Evolutionary conservation across 768 basidiomycete genomes (phyloP).

Genomic region (Hypsizygus marmoreus): DNA sequence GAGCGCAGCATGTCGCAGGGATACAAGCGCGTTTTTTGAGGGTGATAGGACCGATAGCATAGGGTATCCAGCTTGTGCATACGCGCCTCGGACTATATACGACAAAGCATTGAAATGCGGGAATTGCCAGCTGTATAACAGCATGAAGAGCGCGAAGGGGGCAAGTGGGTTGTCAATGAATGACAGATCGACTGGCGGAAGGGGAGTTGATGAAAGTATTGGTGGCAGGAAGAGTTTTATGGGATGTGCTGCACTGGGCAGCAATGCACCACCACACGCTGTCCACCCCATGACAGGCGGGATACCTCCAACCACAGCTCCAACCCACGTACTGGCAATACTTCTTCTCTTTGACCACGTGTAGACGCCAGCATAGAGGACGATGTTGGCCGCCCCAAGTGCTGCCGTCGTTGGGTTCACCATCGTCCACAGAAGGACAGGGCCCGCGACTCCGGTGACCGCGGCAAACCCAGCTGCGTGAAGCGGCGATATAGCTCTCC

Average conservation of each 20-base stretch:
- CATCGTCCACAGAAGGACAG: constrained; percentile 74
- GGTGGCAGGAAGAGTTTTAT: constrained; percentile 62
- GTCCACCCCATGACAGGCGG: constrained; percentile 99
- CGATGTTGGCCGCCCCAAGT: constrained; percentile 83
- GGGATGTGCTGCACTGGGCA: constrained; percentile 65
- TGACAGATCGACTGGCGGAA: constrained; percentile 40
- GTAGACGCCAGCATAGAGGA: constrained; percentile 88
- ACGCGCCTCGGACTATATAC: constrained; percentile 81
- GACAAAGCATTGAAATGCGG: constrained; percentile 97
- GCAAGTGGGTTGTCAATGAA: constrained; percentile 80
- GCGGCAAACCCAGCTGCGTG: constrained; percentile 84
- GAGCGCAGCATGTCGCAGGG: constrained; percentile 78
- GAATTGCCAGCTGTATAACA: constrained; percentile 97
- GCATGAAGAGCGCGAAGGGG: constrained; percentile 75
- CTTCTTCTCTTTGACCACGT: constrained; percentile 89
- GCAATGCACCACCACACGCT: constrained; percentile 80
- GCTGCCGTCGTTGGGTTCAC: constrained; percentile 86
- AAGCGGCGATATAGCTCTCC: constrained; percentile 77
- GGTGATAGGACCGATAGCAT: constrained; percentile 90
- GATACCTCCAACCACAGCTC: constrained; percentile 87
- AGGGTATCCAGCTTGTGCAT: constrained; percentile 90
- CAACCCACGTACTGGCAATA: constrained; percentile 91
- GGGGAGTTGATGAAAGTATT: constrained; percentile 44
- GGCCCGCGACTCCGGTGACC: constrained; percentile 77
- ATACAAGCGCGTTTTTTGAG: constrained; percentile 78